Conservation (phyloP, 805 yeast genomes). For the Saccharomycopsis sp. region DNA sequence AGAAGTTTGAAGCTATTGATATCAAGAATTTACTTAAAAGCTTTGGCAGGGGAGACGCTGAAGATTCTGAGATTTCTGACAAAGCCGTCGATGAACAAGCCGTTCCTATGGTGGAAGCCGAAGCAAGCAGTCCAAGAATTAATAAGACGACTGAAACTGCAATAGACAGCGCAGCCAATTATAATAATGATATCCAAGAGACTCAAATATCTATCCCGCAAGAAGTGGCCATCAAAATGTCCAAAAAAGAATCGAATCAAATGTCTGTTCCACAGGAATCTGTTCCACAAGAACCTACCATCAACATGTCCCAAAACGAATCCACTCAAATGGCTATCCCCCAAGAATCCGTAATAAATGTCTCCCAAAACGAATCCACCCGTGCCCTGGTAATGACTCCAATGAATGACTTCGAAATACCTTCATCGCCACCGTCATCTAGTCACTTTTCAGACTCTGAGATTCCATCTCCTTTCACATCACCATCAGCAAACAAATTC, state of each 20-base stretch:
- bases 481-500: slow-evolving; percentile 16
- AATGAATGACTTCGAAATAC: slow-evolving; percentile 9
- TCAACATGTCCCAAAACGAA: not conserved
- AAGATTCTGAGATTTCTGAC: not conserved
- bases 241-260: not conserved
- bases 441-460: slow-evolving; percentile 11
- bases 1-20: slow-evolving; percentile 3
- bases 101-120: no score
- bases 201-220: no score
- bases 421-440: slow-evolving; percentile 17
- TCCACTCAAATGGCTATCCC: no score
- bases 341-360: not conserved
- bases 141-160: no score
- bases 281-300: not conserved
- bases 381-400: not conserved
- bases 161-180: no score
- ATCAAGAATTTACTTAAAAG: not conserved
- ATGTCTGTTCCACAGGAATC: no score
- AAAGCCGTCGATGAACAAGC: no score
- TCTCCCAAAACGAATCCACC: not conserved
- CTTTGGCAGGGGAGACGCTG: not conserved
- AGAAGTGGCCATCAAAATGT: no score
- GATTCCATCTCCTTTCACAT: slow-evolving; percentile 12
- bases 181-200: no score
- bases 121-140: no score